Percentiles rank a stretch among this genome's conserved stretches.
Conservation (phyloP, 2,329 filamentous ascomycete species). For the Aspergillus sojae region DNA sequence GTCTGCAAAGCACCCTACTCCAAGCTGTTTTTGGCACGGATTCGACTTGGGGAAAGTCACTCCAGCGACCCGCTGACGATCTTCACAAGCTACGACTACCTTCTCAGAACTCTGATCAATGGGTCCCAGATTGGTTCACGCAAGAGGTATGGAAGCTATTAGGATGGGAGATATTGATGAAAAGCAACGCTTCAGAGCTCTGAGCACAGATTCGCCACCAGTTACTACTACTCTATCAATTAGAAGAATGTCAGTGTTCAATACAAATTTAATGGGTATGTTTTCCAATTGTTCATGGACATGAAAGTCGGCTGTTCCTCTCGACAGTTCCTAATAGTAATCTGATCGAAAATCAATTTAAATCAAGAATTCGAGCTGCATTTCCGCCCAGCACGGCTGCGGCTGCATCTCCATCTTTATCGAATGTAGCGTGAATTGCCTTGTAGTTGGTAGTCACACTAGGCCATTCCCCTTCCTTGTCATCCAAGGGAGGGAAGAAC, state of each 20-base stretch:
- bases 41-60: slow-evolving; percentile 29
- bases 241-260: neutral
- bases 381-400: slow-evolving; percentile 48
- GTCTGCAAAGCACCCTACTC: slow-evolving; percentile 45
- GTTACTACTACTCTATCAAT: neutral
- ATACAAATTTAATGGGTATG: neutral
- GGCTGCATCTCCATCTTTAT: slow-evolving; percentile 31
- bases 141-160: slow-evolving; percentile 60
- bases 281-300: neutral
- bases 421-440: slow-evolving; percentile 46
- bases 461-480: slow-evolving; percentile 42
- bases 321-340: neutral
- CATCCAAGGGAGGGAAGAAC: slow-evolving; percentile 47
- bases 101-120: slow-evolving; percentile 28
- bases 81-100: slow-evolving; percentile 13
- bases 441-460: slow-evolving; percentile 52
- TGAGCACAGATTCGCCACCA: neutral
- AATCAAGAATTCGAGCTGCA: slow-evolving; percentile 45
- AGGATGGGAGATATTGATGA: slow-evolving; percentile 55
- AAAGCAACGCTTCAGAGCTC: neutral
- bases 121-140: slow-evolving; percentile 57
- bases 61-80: slow-evolving; percentile 26
- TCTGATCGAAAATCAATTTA: slow-evolving; percentile 27
- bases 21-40: slow-evolving; percentile 44
- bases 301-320: neutral